phyloP scores from a whole-genome alignment of 352 stramenopile genomes.

The Phytophthora pluvialis region DNA sequence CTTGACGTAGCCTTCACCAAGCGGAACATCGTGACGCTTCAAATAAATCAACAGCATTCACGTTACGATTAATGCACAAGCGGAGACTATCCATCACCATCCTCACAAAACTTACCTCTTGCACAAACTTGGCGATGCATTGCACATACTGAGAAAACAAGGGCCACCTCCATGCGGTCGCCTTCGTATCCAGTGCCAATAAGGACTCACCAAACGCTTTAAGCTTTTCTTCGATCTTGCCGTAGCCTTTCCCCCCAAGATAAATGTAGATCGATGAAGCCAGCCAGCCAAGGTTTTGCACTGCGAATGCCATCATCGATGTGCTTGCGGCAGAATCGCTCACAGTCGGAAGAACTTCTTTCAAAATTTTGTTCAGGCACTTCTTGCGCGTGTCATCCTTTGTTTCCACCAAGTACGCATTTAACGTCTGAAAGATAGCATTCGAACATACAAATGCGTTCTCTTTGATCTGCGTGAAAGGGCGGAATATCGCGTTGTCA shows the following conservation, averaged over 20 bases:
- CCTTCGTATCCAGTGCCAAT: constrained; percentile 57
- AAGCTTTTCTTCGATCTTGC: constrained; percentile 77
- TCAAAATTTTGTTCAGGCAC: constrained; percentile 72
- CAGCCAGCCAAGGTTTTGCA: constrained; percentile 62
- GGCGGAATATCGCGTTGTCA: background rate
- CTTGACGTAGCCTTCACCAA: constrained; percentile 57
- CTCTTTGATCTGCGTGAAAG: constrained; percentile 65
- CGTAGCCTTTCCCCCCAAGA: constrained; percentile 53
- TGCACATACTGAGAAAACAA: constrained; percentile 64
- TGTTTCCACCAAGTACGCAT: constrained; percentile 42
- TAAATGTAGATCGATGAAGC: constrained; percentile 53
- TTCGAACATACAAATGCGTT: constrained; percentile 58
- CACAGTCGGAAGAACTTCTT: constrained; percentile 69
- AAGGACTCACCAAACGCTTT: constrained; percentile 74
- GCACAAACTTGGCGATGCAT: constrained; percentile 61
- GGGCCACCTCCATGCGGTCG: constrained; percentile 62
- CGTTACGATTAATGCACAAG: constrained; percentile 14
- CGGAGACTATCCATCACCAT: background rate
- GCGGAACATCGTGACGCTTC: constrained; percentile 29
- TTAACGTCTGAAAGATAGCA: constrained; percentile 51
- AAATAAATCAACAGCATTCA: constrained; percentile 8
- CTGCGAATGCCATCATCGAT: constrained; percentile 52
- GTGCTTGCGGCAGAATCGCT: constrained; percentile 50
- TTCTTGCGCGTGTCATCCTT: constrained; percentile 69
- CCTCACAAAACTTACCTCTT: constrained; percentile 44